phyloP scores from a whole-genome alignment of 2,329 filamentous ascomycete genomes.

The Stemphylium beticola region DNA sequence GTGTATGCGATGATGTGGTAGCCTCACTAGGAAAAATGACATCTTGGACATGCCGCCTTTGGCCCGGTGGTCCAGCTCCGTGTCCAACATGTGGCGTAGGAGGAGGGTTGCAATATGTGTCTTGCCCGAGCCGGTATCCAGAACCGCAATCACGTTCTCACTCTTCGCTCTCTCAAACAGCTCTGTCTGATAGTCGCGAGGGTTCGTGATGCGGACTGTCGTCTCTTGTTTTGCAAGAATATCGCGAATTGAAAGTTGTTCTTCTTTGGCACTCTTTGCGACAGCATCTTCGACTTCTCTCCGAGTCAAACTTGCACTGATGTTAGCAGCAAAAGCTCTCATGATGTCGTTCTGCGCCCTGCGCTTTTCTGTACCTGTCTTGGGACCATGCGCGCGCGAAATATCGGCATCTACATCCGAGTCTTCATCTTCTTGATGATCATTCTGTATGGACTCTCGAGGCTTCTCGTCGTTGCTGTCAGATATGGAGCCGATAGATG shows the following conservation, averaged over 20 bases:
- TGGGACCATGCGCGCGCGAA: conserved; percentile 26
- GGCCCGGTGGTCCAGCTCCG: conserved; percentile 75
- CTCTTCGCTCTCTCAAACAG: conserved; percentile 86
- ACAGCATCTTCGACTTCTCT: conserved; percentile 47
- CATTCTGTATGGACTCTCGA: not conserved
- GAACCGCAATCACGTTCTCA: conserved; percentile 87
- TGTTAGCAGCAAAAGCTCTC: conserved; percentile 50
- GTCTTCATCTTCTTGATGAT: conserved; percentile 21
- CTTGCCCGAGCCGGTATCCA: conserved; percentile 95
- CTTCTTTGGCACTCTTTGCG: conserved; percentile 50
- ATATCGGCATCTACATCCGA: conserved; percentile 35
- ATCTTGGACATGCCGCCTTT: conserved; percentile 66
- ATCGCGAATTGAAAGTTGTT: conserved; percentile 59
- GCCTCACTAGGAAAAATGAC: conserved; percentile 79
- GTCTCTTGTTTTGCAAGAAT: conserved; percentile 61
- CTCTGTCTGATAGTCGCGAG: conserved; percentile 90
- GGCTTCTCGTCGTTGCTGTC: conserved; percentile 3
- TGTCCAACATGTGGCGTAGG: conserved; percentile 74
- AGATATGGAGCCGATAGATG: conserved; percentile 6
- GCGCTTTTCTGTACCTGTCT: conserved; percentile 47
- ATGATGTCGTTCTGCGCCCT: conserved; percentile 53
- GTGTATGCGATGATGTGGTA: no score
- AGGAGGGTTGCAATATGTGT: conserved; percentile 93
- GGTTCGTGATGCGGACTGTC: conserved; percentile 71
- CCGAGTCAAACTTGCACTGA: conserved; percentile 52